phyloP scores from a whole-genome alignment of 495 filamentous ascomycete genomes.

The Thozetella sp. region DNA sequence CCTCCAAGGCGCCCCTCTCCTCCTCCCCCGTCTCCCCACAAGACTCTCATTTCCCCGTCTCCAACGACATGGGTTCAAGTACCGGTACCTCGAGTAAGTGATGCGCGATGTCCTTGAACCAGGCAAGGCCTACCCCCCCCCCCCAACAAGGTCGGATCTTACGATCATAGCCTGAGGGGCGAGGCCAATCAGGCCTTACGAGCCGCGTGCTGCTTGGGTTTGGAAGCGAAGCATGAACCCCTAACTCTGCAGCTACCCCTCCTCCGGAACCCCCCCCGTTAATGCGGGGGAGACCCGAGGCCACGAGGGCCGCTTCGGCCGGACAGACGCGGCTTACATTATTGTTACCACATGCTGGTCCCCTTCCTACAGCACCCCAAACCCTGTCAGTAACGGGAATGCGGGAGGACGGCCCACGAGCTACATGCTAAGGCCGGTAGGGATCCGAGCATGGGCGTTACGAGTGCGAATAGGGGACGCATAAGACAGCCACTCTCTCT shows the following conservation, averaged over 20 bases:
- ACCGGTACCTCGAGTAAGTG: neutral
- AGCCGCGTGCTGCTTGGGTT: neutral
- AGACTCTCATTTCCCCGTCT: too few relatives aligned
- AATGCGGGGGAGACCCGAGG: conserved; percentile 3
- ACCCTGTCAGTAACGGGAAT: neutral
- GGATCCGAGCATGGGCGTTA: neutral
- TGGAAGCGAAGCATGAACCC: neutral
- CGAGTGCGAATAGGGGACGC: neutral
- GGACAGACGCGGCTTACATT: neutral
- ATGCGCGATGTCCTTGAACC: neutral
- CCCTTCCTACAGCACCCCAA: neutral
- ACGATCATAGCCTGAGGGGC: neutral
- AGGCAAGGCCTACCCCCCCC: neutral
- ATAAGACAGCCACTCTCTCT: conserved; percentile 1
- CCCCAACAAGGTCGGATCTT: neutral
- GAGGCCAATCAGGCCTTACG: neutral
- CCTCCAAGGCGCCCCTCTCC: too few relatives aligned
- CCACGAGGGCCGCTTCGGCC: neutral
- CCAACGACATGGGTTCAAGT: neutral
- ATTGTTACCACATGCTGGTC: too few relatives aligned
- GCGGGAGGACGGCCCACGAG: too few relatives aligned
- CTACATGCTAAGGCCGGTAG: too few relatives aligned
- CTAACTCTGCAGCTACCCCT: neutral
- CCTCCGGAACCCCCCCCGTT: neutral
- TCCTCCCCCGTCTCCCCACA: too few relatives aligned